phyloP scores from a whole-genome alignment of 176 grass and related monocot genomes.

The Oryza glumipatula region DNA sequence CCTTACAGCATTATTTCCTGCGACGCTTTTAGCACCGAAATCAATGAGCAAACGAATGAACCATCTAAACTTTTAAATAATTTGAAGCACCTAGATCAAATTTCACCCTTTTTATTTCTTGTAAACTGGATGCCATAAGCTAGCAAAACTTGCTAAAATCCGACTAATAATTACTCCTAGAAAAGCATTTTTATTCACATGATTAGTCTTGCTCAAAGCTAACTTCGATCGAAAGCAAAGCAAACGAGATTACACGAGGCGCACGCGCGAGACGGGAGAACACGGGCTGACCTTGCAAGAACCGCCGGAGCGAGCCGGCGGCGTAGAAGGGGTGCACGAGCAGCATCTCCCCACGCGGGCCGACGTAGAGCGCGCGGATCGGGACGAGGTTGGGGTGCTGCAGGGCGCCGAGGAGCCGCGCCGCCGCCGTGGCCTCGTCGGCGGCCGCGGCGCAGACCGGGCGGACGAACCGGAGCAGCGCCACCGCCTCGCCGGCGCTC shows the following conservation, averaged over 20 bases:
- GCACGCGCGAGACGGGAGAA: background rate
- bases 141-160: constrained; percentile 9
- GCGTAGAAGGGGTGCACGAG: constrained; percentile 88
- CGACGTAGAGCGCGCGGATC: constrained; percentile 78
- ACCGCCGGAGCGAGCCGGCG: constrained; percentile 71
- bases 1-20: constrained; percentile 32
- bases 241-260: background rate
- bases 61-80: background rate
- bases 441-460: constrained; percentile 60
- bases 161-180: background rate
- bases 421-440: constrained; percentile 57
- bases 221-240: constrained; percentile 42
- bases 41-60: constrained; percentile 8
- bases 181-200: constrained; percentile 27
- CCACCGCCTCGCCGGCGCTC: constrained; percentile 47
- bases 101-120: background rate
- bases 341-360: constrained; percentile 88
- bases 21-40: constrained; percentile 4
- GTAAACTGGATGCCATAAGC: constrained; percentile 9
- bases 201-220: constrained; percentile 26
- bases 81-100: background rate
- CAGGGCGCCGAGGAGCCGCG: constrained; percentile 53
- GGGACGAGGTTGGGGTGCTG: constrained; percentile 87
- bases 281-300: constrained; percentile 61
- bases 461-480: constrained; percentile 79